These are phyloP conservation scores for Dysphania ambrosioides DNA, from an alignment of 148 eudicot species.

Conservation along the genomic window DNA sequence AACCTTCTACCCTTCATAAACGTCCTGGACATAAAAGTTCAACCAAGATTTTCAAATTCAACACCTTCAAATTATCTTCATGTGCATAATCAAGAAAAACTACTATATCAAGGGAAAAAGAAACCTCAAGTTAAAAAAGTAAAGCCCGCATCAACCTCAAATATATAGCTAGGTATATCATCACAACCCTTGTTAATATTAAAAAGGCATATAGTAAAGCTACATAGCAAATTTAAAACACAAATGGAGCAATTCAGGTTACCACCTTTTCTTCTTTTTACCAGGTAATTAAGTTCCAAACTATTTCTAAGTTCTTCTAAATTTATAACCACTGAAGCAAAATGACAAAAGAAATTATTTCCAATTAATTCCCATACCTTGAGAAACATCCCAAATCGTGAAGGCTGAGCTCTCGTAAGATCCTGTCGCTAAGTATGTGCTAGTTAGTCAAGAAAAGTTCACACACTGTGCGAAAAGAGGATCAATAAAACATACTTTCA, in stretches of 20 bases:
- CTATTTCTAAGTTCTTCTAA: background rate
- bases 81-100: background rate
- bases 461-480: background rate
- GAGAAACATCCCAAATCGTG: slow-evolving; percentile 96
- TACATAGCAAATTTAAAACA: background rate
- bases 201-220: background rate
- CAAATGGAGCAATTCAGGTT: background rate
- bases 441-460: slow-evolving; percentile 52
- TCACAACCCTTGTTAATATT: background rate
- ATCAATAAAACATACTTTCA: background rate
- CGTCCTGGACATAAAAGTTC: background rate
- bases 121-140: background rate
- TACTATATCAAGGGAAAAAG: background rate
- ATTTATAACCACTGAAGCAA: background rate
- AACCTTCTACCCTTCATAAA: background rate
- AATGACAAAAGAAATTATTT: background rate
- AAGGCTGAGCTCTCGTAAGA: slow-evolving; percentile 90
- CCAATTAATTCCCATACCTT: slow-evolving; percentile 48
- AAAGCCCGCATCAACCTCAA: background rate
- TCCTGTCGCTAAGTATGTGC: slow-evolving; percentile 88
- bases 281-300: background rate
- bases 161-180: background rate
- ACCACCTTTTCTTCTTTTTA: background rate
- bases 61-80: background rate
- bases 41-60: background rate